Base-by-base conservation (phyloP, 2,329 filamentous ascomycete species). In the Hansfordia pulvinata region DNA sequence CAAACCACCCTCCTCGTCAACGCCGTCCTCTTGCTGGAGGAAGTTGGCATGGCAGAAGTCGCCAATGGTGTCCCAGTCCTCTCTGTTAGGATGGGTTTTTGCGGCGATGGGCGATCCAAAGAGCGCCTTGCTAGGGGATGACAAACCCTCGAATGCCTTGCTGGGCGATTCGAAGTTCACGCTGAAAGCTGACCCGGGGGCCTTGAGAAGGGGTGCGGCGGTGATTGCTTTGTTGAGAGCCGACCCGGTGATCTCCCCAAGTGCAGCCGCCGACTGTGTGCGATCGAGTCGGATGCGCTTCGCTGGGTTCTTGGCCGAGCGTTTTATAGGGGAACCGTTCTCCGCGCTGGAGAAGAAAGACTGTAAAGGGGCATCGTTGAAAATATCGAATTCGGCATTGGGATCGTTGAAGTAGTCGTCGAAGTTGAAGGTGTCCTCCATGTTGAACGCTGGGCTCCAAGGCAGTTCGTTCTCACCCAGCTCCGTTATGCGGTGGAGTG, bases 391-490 rank as follows among this genome's bases (percentile, higher is more conserved):
- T 12, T 66, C 65, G 26, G 46, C 56, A n/a, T n/a, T n/a, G 19
- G 63, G 59, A 23, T 62, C 62, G 30, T 50, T 46, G 23, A 54
- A 49, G 31, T 67, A 62, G 30, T 67, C 60, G 30, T 65, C 60
- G 30, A 64, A 57, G 28, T 52, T 55, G 30, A 64, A 69, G 3
- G 54, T 45, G 14, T 77, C 69, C 26, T 79, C 74, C 3, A 79
- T 53, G 26, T 68, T 60, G 44, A 80, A 74, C n/a, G 69, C 68
- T 4, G 76, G 71, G 37, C 76, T 79, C 65, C 73, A 78, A 4
- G 68, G 68, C 16, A 65, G 48, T 11, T 39, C 32, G 7, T 58
- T 51, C 17, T 72, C 66, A 10, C 62, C 56, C 25, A 72, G 49
- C 36, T 59, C 56, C 34, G 58, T 60, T 38, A 64, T 60, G 21